Evolutionary conservation across 495 filamentous ascomycete species (phyloP), one percentile per base, ranked within the genome.

Genomic region (Neurospora intermedia): DNA sequence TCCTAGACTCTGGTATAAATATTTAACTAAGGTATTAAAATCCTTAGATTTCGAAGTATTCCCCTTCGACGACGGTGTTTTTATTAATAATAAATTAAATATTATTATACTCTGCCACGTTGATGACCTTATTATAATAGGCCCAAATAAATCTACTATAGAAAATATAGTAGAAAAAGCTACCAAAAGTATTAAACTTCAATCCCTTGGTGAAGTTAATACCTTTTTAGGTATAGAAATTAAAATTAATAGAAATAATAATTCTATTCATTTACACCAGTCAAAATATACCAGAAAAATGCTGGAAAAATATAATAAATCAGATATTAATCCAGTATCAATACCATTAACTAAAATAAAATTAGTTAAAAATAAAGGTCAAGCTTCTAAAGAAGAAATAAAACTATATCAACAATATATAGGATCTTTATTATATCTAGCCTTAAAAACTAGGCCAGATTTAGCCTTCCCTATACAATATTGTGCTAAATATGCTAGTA

Each of bases 361-460:
- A 43, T 41, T 41, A 70, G 18, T n/a, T 70, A 70, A 40, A 20
- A 39, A 43, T 18, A 16, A 70, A 31, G 35, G 15, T 18, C 8
- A 40, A 40, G 39, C 39, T 40, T 40, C 8, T 40, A 40, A 40
- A 40, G 39, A 40, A 70, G 45, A 72, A 59, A 72, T 72, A 31
- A 35, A 72, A 72, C 23, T 54, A 72, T 72, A 59, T 23, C 13
- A 72, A 72, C 6, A 54, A 62, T 13, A 54, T 38, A 38, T 72
- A 54, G 27, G 27, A 5, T n/a, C 15, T 35, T 23, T 72, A 54
- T 42, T 72, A 72, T 72, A 72, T 42, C 40, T 72, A 43, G 27
- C 71, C 43, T 72, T 72, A 72, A 72, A 72, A 62, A 72, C n/a
- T 40, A 62, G 45, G 42, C 46, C 6, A 40, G 71, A 72, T 72